Evolutionary conservation across 345 rosid species (phyloP), one percentile per base, ranked within the genome.

Genomic region (Dipteronia sinensis): DNA sequence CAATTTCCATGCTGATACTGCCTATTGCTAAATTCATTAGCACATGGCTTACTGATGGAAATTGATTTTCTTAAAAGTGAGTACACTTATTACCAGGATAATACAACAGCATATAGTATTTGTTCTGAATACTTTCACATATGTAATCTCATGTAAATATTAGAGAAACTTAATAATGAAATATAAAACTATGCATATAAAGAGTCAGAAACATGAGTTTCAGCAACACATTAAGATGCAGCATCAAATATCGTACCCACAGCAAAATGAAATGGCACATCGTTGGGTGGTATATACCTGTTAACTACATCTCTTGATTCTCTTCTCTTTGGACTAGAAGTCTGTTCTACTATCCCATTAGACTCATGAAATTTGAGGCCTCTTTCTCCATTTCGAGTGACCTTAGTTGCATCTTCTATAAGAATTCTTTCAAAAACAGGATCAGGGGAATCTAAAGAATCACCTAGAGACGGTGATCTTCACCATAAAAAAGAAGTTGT

Each of bases 311-410:
- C 88, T 79, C 34, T 31, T 31, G 34, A 3, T 31, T 31, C 34
- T 31, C 83, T 84, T 81, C 85, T 86, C 68, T 79, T 71, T 73
- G 89, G 85, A 78, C 89, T 88, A 61, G 84, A 81, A 9, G 31
- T 17, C 71, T 81, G 87, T 51, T 86, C 85, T 59, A 74, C 73
- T 62, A 80, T 75, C 16, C 67, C 82, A 65, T 74, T 84, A 12
- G 84, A 78, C 65, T 86, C 87, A 10, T 83, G 83, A 65, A 66
- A 78, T 62, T 77, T 76, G 80, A 82, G 74, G 78, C 79, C 67
- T 75, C 82, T 81, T 67, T 82, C 83, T 76, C 81, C 87, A 77
- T 2, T 68, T 78, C 53, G 68, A 61, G 42, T 63, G 73, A 70
- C 77, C 76, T 69, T 83, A 78, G 61, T 71, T 11, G 25, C 16